These are phyloP conservation scores for Maudiozyma humilis DNA, from an alignment of 1,139 yeast species.

Conservation along the genomic window DNA sequence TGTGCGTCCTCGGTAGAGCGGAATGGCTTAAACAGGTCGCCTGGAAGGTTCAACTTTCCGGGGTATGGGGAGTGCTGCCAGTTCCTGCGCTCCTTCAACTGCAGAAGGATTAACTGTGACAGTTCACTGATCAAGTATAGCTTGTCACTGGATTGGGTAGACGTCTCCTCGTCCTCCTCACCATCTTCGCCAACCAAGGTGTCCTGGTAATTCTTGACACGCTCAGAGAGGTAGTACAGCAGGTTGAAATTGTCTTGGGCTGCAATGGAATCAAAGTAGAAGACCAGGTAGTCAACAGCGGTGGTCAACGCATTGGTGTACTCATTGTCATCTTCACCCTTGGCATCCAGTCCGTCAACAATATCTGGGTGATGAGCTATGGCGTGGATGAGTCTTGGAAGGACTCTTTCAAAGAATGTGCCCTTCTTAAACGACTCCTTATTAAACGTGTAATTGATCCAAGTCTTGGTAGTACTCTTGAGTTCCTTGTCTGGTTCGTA, in stretches of 20 bases:
- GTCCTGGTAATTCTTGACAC: slow-evolving; percentile 75
- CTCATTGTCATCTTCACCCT: slow-evolving; percentile 19
- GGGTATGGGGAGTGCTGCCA: slow-evolving; percentile 82
- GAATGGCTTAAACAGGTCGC: slow-evolving; percentile 58
- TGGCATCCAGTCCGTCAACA: slow-evolving; percentile 35
- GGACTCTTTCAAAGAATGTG: slow-evolving; percentile 51
- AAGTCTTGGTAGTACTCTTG: slow-evolving; percentile 48
- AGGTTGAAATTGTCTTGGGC: slow-evolving; percentile 62
- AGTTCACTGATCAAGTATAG: slow-evolving; percentile 67
- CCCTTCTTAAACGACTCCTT: slow-evolving; percentile 37
- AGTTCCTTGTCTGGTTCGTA: slow-evolving; percentile 57
- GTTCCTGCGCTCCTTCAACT: slow-evolving; percentile 45
- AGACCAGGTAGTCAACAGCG: slow-evolving; percentile 51
- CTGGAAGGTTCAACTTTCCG: slow-evolving; percentile 59
- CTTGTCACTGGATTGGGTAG: slow-evolving; percentile 17
- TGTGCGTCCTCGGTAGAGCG: slow-evolving; percentile 32
- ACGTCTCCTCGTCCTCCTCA: slow-evolving; percentile 20
- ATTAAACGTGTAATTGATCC: slow-evolving; percentile 59
- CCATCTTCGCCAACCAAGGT: slow-evolving; percentile 31
- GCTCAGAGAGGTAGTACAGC: slow-evolving; percentile 65
- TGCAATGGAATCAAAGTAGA: slow-evolving; percentile 54
- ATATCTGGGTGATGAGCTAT: slow-evolving; percentile 72
- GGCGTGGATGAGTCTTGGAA: slow-evolving; percentile 61
- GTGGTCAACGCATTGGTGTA: slow-evolving; percentile 40
- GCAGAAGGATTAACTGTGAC: slow-evolving; percentile 57